Percentiles rank a stretch among this genome's conserved stretches.
phyloP scores from a whole-genome alignment of 2,329 filamentous ascomycete genomes.

The Fusarium zealandicum region DNA sequence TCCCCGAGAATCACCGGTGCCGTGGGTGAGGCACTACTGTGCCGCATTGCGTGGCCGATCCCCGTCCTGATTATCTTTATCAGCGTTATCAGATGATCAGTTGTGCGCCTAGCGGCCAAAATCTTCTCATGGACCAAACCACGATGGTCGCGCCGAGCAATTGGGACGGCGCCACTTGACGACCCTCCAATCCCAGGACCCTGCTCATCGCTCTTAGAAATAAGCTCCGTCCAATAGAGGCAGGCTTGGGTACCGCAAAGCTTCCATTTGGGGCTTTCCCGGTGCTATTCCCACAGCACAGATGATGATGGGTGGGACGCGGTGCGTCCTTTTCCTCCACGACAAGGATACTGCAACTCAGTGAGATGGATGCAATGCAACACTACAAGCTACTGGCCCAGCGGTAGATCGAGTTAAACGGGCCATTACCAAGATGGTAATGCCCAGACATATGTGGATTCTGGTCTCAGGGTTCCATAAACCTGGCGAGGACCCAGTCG shows the following conservation, averaged over 20 bases:
- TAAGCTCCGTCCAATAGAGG: constrained; percentile 11
- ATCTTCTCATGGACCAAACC: background rate
- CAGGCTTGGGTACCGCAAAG: background rate
- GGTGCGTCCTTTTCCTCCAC: constrained; percentile 13
- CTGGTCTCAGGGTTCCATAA: background rate
- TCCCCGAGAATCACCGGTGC: background rate
- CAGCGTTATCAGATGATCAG: constrained; percentile 25
- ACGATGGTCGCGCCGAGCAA: background rate
- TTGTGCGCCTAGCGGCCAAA: constrained; percentile 11
- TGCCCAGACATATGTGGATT: constrained; percentile 6
- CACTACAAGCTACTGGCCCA: background rate
- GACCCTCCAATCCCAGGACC: background rate
- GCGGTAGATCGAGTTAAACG: constrained; percentile 1
- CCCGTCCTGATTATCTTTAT: constrained; percentile 12
- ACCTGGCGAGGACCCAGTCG: constrained; percentile 1
- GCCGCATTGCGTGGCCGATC: constrained; percentile 6
- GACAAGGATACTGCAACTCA: background rate
- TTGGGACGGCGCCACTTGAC: constrained; percentile 4
- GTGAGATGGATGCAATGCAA: constrained; percentile 6
- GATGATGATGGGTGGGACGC: constrained; percentile 1
- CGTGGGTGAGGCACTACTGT: background rate
- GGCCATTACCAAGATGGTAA: background rate
- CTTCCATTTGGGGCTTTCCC: background rate
- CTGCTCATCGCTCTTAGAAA: constrained; percentile 3
- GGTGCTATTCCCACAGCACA: constrained; percentile 10